Evolutionary conservation across 768 basidiomycete genomes (phyloP).

Genomic region (Lactifluus hygrophoroides): DNA sequence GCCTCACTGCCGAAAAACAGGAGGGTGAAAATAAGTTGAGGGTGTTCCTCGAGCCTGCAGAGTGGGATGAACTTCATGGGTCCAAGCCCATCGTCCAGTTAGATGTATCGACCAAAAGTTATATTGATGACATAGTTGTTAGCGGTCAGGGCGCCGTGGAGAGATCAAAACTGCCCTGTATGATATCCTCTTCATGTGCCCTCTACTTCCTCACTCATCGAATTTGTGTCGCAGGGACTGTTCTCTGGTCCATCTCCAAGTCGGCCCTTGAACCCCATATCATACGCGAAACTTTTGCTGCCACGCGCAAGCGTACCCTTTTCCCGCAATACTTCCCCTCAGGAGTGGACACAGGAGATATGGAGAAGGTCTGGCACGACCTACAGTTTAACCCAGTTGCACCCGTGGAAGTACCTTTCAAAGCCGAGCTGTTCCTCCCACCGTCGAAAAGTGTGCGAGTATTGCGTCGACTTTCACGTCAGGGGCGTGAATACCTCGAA

Average conservation of each 20-base stretch:
- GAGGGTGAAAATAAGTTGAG: constrained; percentile 37
- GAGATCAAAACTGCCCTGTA: constrained; percentile 26
- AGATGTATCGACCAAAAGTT: constrained; percentile 40
- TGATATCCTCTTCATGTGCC: constrained; percentile 10
- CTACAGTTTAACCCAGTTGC: constrained; percentile 30
- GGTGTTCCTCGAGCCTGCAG: constrained; percentile 59
- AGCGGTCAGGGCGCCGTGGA: constrained; percentile 33
- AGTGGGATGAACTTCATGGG: constrained; percentile 32
- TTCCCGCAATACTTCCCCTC: constrained; percentile 42
- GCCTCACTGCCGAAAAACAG: constrained; percentile 52
- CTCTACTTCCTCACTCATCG: constrained; percentile 1
- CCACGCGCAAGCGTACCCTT: constrained; percentile 36
- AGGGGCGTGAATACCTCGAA: constrained; percentile 37
- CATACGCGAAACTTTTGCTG: constrained; percentile 31
- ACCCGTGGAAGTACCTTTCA: constrained; percentile 14
- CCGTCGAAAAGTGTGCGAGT: constrained; percentile 30
- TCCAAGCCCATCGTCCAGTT: constrained; percentile 47
- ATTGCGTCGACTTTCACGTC: constrained; percentile 40
- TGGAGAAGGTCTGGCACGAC: constrained; percentile 35
- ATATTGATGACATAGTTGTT: constrained; percentile 32
- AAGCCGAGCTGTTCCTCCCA: constrained; percentile 30
- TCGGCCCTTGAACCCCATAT: constrained; percentile 27
- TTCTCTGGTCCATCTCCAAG: constrained; percentile 48
- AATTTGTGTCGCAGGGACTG: constrained; percentile 39
- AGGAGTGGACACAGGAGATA: constrained; percentile 32